Evolutionary conservation across 2,329 filamentous ascomycete genomes (phyloP), one percentile per base, ranked within the genome.

Genomic region (Epicoccum nigrum): DNA sequence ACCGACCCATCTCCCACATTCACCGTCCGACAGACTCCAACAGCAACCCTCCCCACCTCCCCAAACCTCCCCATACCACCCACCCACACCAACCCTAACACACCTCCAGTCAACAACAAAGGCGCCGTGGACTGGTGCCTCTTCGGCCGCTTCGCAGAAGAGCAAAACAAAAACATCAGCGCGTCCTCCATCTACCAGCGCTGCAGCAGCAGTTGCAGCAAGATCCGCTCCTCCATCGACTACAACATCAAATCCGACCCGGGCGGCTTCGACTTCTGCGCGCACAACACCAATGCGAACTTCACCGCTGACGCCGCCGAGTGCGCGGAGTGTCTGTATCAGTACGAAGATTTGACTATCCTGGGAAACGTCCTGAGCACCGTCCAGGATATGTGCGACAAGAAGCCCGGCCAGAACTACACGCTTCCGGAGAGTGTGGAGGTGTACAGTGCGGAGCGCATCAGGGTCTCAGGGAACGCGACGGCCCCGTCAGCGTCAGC

Each of bases 111-210:
- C 45, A 65, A 65, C 32, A 60, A 60, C 34, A 56, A 55, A 19
- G 60, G 37, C 3, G 41, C 51, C 6, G 48, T 63, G 9, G 62
- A 65, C 21, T 65, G 52, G 54, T 65, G 62, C 40, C 11, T 63
- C 0, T 65, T 65, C 16, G 60, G 56, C 13, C 51, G 52, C 15
- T 59, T 62, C 39, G 56, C 20, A 3, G 27, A 60, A 16, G 60
- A 63, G 16, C n/a, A 30, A 8, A 58, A 60, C 21, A 9, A 45
- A 4, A 50, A 62, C 40, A 53, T 62, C 5, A 32, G 54, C 15
- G 23, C 42, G 1, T 55, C 55, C 2, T 49, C 46, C 11, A 53
- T 56, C 9, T 55, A 59, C 48, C 33, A 59, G 25, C 35, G 52
- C 23, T 63, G 60, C 51, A 57, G 54, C 23, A 46, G 46, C 13